Conservation (phyloP, 768 basidiomycete species). For the Suillus subaureus region DNA sequence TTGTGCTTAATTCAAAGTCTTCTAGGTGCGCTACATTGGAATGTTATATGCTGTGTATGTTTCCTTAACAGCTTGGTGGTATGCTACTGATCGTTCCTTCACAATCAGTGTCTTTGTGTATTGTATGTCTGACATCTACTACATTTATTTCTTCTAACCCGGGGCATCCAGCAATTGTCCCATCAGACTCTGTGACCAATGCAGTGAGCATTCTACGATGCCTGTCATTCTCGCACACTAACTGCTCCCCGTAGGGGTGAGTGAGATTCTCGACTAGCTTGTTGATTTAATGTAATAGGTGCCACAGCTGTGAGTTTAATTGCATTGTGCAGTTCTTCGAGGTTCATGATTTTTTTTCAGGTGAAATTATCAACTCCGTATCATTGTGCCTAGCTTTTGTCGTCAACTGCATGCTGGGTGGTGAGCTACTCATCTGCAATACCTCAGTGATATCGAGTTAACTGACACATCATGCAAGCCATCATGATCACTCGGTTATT, state of each 20-base stretch:
- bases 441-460: background rate
- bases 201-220: background rate
- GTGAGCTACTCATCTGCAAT: background rate
- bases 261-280: background rate
- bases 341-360: background rate
- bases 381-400: background rate
- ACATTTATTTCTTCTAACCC: background rate
- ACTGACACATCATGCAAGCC: background rate
- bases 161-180: background rate
- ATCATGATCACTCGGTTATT: background rate
- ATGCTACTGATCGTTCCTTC: background rate
- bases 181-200: background rate
- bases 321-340: background rate
- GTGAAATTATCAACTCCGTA: background rate
- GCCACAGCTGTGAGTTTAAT: background rate
- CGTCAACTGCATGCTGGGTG: background rate
- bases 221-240: background rate
- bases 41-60: background rate
- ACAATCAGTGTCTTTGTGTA: background rate
- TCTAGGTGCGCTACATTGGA: slow-evolving; percentile 1
- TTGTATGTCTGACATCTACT: background rate
- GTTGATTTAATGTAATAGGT: background rate
- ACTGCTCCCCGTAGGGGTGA: background rate
- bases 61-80: background rate
- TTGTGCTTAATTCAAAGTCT: background rate